phyloP scores from a whole-genome alignment of 306 rosid species.

The Luffa aegyptiaca region DNA sequence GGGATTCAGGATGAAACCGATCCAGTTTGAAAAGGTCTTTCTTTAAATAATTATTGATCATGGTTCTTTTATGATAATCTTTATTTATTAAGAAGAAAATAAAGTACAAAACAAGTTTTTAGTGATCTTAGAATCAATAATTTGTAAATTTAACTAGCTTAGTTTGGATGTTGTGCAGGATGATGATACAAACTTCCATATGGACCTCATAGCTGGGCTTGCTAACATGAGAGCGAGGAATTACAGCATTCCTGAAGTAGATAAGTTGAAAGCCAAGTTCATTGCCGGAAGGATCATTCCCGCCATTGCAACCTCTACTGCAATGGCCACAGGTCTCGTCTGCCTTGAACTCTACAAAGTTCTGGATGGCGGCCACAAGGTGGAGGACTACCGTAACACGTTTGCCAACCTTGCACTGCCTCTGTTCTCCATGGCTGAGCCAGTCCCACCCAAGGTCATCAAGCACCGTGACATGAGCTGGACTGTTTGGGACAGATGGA shows the following conservation, averaged over 20 bases:
- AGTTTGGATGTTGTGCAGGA: slow-evolving; percentile 48
- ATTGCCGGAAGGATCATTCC: slow-evolving; percentile 96
- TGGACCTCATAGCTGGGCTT: slow-evolving; percentile 91
- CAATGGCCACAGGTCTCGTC: slow-evolving; percentile 95
- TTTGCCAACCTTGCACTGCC: slow-evolving; percentile 87
- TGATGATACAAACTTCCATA: slow-evolving; percentile 90
- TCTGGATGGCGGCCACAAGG: slow-evolving; percentile 65
- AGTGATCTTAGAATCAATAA: background rate
- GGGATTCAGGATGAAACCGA: slow-evolving; percentile 87
- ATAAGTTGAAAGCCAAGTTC: slow-evolving; percentile 93
- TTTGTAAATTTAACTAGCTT: background rate
- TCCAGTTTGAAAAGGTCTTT: slow-evolving; percentile 86
- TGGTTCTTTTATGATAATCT: background rate
- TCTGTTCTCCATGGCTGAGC: slow-evolving; percentile 84
- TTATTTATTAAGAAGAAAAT: background rate
- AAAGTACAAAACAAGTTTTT: background rate
- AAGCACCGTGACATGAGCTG: slow-evolving; percentile 69
- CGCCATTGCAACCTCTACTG: slow-evolving; percentile 89
- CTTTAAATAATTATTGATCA: background rate
- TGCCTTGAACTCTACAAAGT: slow-evolving; percentile 91
- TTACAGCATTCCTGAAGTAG: slow-evolving; percentile 92
- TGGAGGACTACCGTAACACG: slow-evolving; percentile 84
- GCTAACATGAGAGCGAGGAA: slow-evolving; percentile 99
- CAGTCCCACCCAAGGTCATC: slow-evolving; percentile 75
- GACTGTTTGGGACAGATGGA: slow-evolving; percentile 99